Base-by-base conservation (phyloP, 805 yeast genomes). In the Saccharomycopsis sp. region DNA sequence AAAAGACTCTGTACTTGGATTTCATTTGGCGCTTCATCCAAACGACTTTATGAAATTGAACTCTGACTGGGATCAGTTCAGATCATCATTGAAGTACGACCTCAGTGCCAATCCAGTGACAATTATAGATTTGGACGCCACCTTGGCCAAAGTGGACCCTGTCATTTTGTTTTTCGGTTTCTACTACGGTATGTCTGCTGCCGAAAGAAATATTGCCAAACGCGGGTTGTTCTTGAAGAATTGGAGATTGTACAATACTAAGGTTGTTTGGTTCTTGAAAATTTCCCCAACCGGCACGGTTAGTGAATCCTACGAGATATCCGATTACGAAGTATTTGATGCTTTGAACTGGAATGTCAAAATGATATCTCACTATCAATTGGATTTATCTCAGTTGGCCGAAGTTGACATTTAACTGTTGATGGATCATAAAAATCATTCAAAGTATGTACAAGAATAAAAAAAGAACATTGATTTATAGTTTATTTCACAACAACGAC, bases 311-410 rank as follows among this genome's bases (percentile, higher is more conserved):
- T 38, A 17, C 16, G 50, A 44, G 18, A 25, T 38, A 10, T 23
- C 37, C 1, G 38, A 41, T 27, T 47, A 35, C 36, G 46, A 47
- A 30, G 34, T 47, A 8, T 47, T 47, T 26, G 43, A 47, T 39
- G 45, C 43, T 2, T 13, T 25, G 4, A 38, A 26, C 13, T 47
- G 50, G 50, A 25, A 25, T 6, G 43, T 41, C 16, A 30, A 36
- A 20, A 19, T 33, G 16, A 18, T 44, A n/a, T 9, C 20, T 17
- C 38, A 47, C 15, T 44, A 40, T 30, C 39, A 38, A 17, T 39
- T 47, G 13, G 48, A 44, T 16, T 30, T 32, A 6, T 9, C 33
- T 4, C 42, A 44, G 20, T 34, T 46, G 22, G 31, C 20, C 13
- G 20, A 35, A 19, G 15, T 36, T n/a, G 34, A 15, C 26, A 13